Evolutionary conservation across 1,139 yeast species (phyloP), one percentile per base, ranked within the genome.

Genomic region (Kluyveromyces marxianus): DNA sequence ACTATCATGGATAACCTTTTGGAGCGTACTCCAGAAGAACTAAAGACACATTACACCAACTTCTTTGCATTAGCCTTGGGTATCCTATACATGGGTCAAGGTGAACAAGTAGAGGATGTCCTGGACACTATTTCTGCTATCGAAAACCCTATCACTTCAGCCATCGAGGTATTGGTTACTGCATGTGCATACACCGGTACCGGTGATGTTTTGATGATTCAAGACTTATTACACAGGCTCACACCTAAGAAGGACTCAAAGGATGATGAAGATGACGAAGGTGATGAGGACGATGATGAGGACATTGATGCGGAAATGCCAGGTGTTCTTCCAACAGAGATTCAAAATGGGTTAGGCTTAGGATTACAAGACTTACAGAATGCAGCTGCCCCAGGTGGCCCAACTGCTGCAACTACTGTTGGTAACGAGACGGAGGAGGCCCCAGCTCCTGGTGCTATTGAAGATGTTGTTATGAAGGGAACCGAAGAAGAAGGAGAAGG

Each of bases 121-220:
- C 71, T 92, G 55, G 98, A 92, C 63, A 88, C 97, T 0, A 82
- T 92, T 54, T 88, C 84, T 65, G 98, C 97, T 21, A 86, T 94
- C 60, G 96, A 89, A 55, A 97, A 90, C 62, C 97, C 97, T 43
- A 84, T 92, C 60, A 82, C 94, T 37, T 83, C 87, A 56, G 86
- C 95, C 39, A 79, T 90, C 60, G 94, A 87, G 66, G 95, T 90
- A 4, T 74, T 94, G 62, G 92, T 94, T 31, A 89, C 86, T 53
- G 85, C 90, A 46, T 87, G 97, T 70, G 95, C 97, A 5, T 90
- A 85, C 68, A 95, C 97, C 21, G 99, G 98, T 53, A 88, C 97
- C 39, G 99, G 98, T 57, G 94, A 94, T 63, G 99, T 94, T 37
- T 76, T 94, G 54, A 95, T 90, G 69, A 86, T 94, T 52, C 99